phyloP scores from a whole-genome alignment of 1,284 basidiomycete species.

The Ustilago trichophora region DNA sequence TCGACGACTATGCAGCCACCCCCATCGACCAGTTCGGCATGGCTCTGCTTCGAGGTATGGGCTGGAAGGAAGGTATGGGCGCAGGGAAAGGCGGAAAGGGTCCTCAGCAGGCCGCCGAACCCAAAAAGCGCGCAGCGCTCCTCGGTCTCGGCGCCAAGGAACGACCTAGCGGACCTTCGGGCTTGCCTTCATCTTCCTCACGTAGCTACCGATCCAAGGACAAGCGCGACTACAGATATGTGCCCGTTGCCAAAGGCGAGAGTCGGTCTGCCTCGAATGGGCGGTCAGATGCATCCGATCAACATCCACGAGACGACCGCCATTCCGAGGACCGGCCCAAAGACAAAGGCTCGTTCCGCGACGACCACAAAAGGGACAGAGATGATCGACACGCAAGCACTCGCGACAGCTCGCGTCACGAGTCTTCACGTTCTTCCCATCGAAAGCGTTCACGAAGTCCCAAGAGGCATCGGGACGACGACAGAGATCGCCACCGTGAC shows the following conservation, averaged over 20 bases:
- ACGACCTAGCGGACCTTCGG: slow-evolving; percentile 16
- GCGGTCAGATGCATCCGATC: neutral
- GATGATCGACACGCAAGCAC: slow-evolving; percentile 44
- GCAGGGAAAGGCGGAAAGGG: slow-evolving; percentile 68
- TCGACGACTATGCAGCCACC: slow-evolving; percentile 87
- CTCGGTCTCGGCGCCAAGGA: slow-evolving; percentile 64
- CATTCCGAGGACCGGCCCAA: slow-evolving; percentile 5
- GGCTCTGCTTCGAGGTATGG: slow-evolving; percentile 94
- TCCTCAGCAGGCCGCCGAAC: slow-evolving; percentile 50
- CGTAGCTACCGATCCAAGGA: slow-evolving; percentile 67
- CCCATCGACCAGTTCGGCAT: slow-evolving; percentile 93
- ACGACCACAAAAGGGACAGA: slow-evolving; percentile 36
- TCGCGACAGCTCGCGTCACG: slow-evolving; percentile 3
- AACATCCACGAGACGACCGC: slow-evolving; percentile 22
- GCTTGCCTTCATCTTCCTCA: slow-evolving; percentile 64
- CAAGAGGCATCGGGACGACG: slow-evolving; percentile 9
- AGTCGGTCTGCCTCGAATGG: slow-evolving; percentile 10
- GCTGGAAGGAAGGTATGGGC: slow-evolving; percentile 85
- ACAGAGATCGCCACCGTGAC: slow-evolving; percentile 39
- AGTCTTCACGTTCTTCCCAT: slow-evolving; percentile 14
- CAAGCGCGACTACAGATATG: slow-evolving; percentile 75
- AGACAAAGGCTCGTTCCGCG: slow-evolving; percentile 13
- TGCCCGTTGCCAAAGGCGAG: slow-evolving; percentile 78
- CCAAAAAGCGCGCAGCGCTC: slow-evolving; percentile 57
- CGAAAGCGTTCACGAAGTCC: slow-evolving; percentile 24